phyloP scores from a whole-genome alignment of 2,329 filamentous ascomycete genomes.

The Paecilomyces sp. region DNA sequence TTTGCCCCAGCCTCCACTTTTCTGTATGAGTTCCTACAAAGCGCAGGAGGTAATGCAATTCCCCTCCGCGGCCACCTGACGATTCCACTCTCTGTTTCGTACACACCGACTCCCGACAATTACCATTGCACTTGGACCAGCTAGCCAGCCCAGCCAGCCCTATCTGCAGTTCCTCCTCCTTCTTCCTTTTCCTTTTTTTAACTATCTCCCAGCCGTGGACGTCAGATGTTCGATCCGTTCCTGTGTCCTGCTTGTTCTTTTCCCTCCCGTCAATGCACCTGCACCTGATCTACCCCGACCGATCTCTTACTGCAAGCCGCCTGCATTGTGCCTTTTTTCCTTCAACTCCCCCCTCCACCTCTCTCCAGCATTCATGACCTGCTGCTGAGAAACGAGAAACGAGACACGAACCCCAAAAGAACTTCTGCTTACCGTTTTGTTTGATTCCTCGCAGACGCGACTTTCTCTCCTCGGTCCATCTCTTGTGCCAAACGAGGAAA shows the following conservation, averaged over 20 bases:
- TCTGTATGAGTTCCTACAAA: constrained; percentile 12
- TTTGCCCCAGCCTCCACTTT: constrained; percentile 18
- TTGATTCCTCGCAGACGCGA: background rate
- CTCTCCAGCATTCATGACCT: constrained; percentile 12
- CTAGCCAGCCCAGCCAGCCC: background rate
- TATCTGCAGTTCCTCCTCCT: background rate
- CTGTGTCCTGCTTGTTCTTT: no score
- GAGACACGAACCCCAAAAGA: background rate
- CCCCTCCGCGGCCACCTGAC: background rate
- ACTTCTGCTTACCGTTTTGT: constrained; percentile 3
- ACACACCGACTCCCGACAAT: constrained; percentile 7
- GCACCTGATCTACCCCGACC: background rate
- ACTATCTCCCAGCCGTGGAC: background rate
- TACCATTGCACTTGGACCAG: background rate
- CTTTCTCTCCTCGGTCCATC: constrained; percentile 12
- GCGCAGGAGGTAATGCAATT: constrained; percentile 3
- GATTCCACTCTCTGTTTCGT: no score
- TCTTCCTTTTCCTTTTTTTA: background rate
- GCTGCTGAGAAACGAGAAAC: background rate
- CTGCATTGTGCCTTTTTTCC: constrained; percentile 4
- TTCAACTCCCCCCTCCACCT: constrained; percentile 22
- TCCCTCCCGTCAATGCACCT: background rate
- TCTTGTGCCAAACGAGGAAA: background rate
- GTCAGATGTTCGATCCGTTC: no score
- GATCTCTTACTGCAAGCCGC: background rate